Conservation (phyloP, 176 grass and related monocot species). For the Triticum urartu region DNA sequence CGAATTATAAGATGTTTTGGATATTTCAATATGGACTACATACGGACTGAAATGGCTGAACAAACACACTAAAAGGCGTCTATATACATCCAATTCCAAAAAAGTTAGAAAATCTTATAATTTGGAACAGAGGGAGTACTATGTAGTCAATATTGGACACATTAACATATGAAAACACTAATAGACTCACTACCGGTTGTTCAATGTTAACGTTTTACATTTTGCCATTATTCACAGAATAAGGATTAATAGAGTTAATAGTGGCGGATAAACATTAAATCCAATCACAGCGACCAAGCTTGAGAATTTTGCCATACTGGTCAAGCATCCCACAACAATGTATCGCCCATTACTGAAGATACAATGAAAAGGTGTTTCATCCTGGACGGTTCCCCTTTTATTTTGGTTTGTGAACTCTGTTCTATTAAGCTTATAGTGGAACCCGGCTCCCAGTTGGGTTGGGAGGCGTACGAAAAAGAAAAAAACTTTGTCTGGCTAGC, state of each 20-base stretch:
- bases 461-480: no score
- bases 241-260: not conserved
- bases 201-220: not conserved
- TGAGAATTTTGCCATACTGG: not conserved
- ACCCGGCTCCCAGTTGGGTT: no score
- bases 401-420: no score
- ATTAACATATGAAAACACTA: conserved; percentile 10
- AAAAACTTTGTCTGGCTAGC: not conserved
- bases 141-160: not conserved
- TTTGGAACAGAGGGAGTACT: no score
- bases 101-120: no score
- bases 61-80: no score
- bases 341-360: not conserved
- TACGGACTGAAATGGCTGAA: no score
- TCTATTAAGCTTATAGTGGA: no score
- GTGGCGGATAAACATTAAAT: not conserved
- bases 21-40: no score
- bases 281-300: not conserved
- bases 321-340: not conserved
- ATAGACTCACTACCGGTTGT: not conserved
- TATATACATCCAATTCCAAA: no score
- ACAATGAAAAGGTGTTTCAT: not conserved
- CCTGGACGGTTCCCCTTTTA: not conserved
- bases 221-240: not conserved
- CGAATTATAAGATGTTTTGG: no score